Evolutionary conservation across 1,139 yeast genomes (phyloP).

Genomic region (Geotrichum candidum): DNA sequence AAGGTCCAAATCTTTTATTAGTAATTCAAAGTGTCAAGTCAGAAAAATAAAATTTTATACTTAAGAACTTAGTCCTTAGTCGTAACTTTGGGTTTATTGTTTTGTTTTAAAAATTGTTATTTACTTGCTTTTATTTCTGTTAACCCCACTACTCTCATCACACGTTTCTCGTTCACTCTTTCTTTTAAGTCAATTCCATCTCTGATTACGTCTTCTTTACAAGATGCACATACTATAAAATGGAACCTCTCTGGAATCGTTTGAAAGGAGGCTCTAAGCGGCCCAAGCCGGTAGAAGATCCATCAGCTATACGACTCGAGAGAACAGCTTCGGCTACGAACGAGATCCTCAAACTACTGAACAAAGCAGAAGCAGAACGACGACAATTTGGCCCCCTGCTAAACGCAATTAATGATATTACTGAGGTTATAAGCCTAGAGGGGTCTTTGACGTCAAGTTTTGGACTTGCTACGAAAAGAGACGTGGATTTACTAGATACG

Average conservation of each 20-base stretch:
- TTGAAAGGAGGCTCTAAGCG: slow-evolving; percentile 14
- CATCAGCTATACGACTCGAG: slow-evolving; percentile 16
- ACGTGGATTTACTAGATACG: slow-evolving; percentile 2
- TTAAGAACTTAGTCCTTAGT: neutral
- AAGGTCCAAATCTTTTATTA: neutral
- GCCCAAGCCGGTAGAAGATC: slow-evolving; percentile 4
- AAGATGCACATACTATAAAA: neutral
- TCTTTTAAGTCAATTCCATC: neutral
- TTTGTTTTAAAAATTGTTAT: neutral
- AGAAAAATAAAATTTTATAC: neutral
- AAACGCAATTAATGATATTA: slow-evolving; percentile 4
- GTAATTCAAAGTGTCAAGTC: neutral
- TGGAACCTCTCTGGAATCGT: slow-evolving; percentile 23
- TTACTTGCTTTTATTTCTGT: neutral
- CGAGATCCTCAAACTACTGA: slow-evolving; percentile 8
- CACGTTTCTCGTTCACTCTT: neutral
- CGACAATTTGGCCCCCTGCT: slow-evolving; percentile 5
- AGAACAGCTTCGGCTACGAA: slow-evolving; percentile 18
- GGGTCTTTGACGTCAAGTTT: neutral
- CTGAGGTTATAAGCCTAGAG: neutral
- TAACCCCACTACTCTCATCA: neutral
- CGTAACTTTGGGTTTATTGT: neutral
- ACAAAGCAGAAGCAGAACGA: slow-evolving; percentile 11
- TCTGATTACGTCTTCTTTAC: neutral
- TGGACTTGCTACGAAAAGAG: neutral